phyloP scores from a whole-genome alignment of 2,329 filamentous ascomycete species.

The Xylaria hypoxylon region DNA sequence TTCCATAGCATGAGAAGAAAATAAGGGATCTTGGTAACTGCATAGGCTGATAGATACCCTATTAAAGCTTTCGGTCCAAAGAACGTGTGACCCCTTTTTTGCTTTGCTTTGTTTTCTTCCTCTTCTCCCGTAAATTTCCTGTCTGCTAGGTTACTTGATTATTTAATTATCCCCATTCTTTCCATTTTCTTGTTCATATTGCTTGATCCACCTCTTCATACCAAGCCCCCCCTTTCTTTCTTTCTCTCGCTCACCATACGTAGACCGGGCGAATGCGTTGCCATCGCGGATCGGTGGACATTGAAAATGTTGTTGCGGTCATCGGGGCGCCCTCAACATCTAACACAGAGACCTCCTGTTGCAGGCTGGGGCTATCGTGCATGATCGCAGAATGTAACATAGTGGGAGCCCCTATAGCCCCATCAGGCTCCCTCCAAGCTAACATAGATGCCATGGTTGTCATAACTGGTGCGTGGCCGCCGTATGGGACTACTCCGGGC shows the following conservation, averaged over 20 bases:
- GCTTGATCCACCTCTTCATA: constrained; percentile 2
- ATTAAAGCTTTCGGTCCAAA: constrained; percentile 37
- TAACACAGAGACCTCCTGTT: constrained; percentile 19
- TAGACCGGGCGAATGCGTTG: constrained; percentile 39
- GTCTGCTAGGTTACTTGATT: constrained; percentile 25
- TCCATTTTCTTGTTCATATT: constrained; percentile 24
- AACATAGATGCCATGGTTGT: constrained; percentile 45
- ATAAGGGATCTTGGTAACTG: constrained; percentile 19
- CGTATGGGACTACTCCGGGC: constrained; percentile 47
- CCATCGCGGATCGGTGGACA: constrained; percentile 30
- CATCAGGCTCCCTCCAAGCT: constrained; percentile 41
- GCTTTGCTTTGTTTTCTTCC: not conserved
- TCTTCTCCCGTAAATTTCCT: constrained; percentile 22
- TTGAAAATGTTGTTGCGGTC: constrained; percentile 17
- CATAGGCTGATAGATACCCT: constrained; percentile 32
- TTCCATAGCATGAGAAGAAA: constrained; percentile 20
- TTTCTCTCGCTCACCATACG: constrained; percentile 28
- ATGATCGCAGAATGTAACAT: constrained; percentile 37
- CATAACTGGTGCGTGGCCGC: constrained; percentile 39
- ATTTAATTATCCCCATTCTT: constrained; percentile 13
- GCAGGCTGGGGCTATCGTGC: constrained; percentile 4
- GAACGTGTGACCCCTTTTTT: constrained; percentile 28
- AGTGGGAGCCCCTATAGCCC: constrained; percentile 33
- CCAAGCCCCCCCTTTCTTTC: not conserved
- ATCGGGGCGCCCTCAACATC: constrained; percentile 38